Evolutionary conservation across 495 filamentous ascomycete species (phyloP).

Genomic region (Penicillium canescens): DNA sequence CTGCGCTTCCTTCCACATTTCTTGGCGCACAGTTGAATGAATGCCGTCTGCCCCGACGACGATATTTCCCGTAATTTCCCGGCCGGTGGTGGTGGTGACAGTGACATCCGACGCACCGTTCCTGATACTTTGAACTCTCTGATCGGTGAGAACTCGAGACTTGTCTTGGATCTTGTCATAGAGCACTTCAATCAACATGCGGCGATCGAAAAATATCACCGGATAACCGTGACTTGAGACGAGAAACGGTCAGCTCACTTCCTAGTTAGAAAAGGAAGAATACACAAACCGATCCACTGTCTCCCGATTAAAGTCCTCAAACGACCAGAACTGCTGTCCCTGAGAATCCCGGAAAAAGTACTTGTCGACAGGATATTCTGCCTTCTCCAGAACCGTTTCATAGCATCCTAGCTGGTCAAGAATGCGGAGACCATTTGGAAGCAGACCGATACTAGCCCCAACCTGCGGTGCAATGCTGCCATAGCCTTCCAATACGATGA

Average conservation of each 20-base stretch:
- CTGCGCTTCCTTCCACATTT: slow-evolving; percentile 41
- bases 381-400: slow-evolving; percentile 17
- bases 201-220: slow-evolving; percentile 30
- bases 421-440: no score
- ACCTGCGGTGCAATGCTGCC: no score
- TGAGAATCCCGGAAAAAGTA: slow-evolving; percentile 14
- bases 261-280: neutral
- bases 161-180: slow-evolving; percentile 38
- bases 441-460: no score
- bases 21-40: slow-evolving; percentile 41
- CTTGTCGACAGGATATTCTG: slow-evolving; percentile 18
- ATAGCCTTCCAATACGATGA: no score
- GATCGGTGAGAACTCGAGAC: slow-evolving; percentile 30
- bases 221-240: slow-evolving; percentile 18
- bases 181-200: slow-evolving; percentile 31
- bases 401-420: slow-evolving; percentile 27
- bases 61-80: slow-evolving; percentile 37
- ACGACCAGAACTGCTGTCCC: slow-evolving; percentile 9
- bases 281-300: slow-evolving; percentile 6
- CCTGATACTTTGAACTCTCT: slow-evolving; percentile 32
- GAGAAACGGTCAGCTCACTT: neutral
- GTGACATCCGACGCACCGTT: slow-evolving; percentile 19
- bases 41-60: slow-evolving; percentile 56
- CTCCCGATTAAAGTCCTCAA: slow-evolving; percentile 4
- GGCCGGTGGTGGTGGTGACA: slow-evolving; percentile 37